phyloP scores from a whole-genome alignment of 2,329 filamentous ascomycete genomes.

The Colletotrichum sp. region DNA sequence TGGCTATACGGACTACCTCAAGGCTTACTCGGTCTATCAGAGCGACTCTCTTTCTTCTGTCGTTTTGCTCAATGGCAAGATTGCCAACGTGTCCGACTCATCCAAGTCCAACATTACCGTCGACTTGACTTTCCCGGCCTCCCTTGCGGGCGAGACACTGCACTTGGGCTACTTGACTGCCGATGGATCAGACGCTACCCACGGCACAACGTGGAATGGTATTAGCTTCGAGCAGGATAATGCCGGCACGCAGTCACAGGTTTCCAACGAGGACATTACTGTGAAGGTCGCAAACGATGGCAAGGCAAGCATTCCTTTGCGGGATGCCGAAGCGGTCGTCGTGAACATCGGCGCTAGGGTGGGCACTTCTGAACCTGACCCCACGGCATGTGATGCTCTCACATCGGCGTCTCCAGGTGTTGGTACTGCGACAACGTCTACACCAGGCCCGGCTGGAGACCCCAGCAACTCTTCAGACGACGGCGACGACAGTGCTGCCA shows the following conservation, averaged over 20 bases:
- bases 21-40: constrained; percentile 12
- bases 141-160: constrained; percentile 2
- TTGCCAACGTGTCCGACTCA: constrained; percentile 10
- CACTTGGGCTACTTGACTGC: constrained; percentile 13
- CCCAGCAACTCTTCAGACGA: constrained; percentile 4
- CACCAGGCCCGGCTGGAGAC: constrained; percentile 2
- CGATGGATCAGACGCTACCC: constrained; percentile 15
- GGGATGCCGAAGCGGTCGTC: constrained; percentile 12
- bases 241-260: neutral
- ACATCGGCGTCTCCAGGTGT: neutral
- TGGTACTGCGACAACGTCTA: constrained; percentile 1
- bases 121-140: neutral
- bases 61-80: constrained; percentile 16
- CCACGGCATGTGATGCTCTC: constrained; percentile 4
- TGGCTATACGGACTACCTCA: constrained; percentile 5
- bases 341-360: constrained; percentile 5
- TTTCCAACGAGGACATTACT: constrained; percentile 2
- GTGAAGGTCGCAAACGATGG: neutral
- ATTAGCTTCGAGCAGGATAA: constrained; percentile 16
- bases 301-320: constrained; percentile 6
- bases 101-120: constrained; percentile 4
- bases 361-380: constrained; percentile 1
- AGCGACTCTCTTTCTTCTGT: constrained; percentile 2
- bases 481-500: neutral
- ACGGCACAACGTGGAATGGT: constrained; percentile 13